A percentile compares a stretch with the other conserved stretches of the same genome.
Evolutionary conservation across 768 basidiomycete genomes (phyloP).

Genomic region (Leccinum rimulosum): DNA sequence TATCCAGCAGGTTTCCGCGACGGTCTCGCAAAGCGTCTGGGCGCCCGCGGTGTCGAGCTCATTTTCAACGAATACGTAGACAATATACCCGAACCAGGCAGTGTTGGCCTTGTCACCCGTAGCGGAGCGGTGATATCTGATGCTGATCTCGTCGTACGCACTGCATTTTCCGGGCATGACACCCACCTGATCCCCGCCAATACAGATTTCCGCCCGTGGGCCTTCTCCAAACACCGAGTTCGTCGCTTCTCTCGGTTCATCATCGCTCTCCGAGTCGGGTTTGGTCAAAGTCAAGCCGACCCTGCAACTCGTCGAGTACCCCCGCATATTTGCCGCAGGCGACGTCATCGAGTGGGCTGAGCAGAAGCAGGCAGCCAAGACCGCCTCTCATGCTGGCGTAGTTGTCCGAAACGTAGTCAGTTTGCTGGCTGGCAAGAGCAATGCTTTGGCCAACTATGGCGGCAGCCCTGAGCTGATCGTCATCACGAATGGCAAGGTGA

Average conservation of each 20-base stretch:
- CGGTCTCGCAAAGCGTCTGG: slow-evolving; percentile 40
- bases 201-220: slow-evolving; percentile 28
- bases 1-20: slow-evolving; percentile 57
- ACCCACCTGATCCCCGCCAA: slow-evolving; percentile 1
- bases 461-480: slow-evolving; percentile 53
- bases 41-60: slow-evolving; percentile 46
- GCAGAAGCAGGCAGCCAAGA: slow-evolving; percentile 59
- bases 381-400: slow-evolving; percentile 40
- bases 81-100: slow-evolving; percentile 37
- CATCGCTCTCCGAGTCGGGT: slow-evolving; percentile 35
- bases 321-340: slow-evolving; percentile 61
- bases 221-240: slow-evolving; percentile 54
- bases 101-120: slow-evolving; percentile 44
- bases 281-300: slow-evolving; percentile 54
- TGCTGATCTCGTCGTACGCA: slow-evolving; percentile 59
- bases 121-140: slow-evolving; percentile 44
- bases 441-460: slow-evolving; percentile 42
- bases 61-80: slow-evolving; percentile 54
- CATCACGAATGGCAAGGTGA: slow-evolving; percentile 53
- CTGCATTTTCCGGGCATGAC: neutral
- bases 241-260: slow-evolving; percentile 43
- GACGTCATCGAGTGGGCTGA: slow-evolving; percentile 64
- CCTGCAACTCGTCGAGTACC: slow-evolving; percentile 50
- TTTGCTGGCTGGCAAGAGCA: slow-evolving; percentile 37
- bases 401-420: slow-evolving; percentile 49